Conservation (phyloP, 495 filamentous ascomycete genomes). For the Penicillium bovifimosum region DNA sequence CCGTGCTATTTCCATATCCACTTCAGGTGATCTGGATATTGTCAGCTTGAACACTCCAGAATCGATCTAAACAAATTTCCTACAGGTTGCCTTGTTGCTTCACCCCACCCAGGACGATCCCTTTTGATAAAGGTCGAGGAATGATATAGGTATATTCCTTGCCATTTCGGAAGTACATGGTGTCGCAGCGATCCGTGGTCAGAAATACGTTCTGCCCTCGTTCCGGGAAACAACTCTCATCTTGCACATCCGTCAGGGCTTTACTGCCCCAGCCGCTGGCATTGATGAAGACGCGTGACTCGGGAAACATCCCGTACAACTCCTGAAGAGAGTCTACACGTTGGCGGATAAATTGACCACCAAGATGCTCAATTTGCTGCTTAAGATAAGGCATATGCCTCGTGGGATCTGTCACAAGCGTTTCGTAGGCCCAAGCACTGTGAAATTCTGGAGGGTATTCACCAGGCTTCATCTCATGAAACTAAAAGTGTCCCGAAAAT, state of each 20-base stretch:
- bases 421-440: slow-evolving; percentile 37
- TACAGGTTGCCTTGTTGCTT: slow-evolving; percentile 40
- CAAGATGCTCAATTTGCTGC: slow-evolving; percentile 26
- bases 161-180: slow-evolving; percentile 40
- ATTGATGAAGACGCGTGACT: slow-evolving; percentile 40
- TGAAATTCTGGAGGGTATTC: slow-evolving; percentile 38
- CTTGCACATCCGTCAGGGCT: slow-evolving; percentile 32
- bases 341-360: slow-evolving; percentile 35
- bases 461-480: slow-evolving; percentile 27
- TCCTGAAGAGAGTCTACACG: slow-evolving; percentile 36
- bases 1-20: slow-evolving; percentile 34
- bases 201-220: slow-evolving; percentile 42
- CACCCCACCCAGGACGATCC: slow-evolving; percentile 43
- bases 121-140: slow-evolving; percentile 38
- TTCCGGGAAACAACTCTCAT: slow-evolving; percentile 38
- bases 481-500: slow-evolving; percentile 15
- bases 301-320: slow-evolving; percentile 35
- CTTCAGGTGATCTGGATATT: slow-evolving; percentile 27
- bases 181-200: slow-evolving; percentile 26
- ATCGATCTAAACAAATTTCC: background rate
- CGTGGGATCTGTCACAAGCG: slow-evolving; percentile 39
- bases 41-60: background rate
- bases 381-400: slow-evolving; percentile 39
- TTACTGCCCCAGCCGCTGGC: slow-evolving; percentile 40
- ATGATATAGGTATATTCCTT: slow-evolving; percentile 48